Base-by-base conservation (phyloP, 2,329 filamentous ascomycete species). In the Penicillium sp. region DNA sequence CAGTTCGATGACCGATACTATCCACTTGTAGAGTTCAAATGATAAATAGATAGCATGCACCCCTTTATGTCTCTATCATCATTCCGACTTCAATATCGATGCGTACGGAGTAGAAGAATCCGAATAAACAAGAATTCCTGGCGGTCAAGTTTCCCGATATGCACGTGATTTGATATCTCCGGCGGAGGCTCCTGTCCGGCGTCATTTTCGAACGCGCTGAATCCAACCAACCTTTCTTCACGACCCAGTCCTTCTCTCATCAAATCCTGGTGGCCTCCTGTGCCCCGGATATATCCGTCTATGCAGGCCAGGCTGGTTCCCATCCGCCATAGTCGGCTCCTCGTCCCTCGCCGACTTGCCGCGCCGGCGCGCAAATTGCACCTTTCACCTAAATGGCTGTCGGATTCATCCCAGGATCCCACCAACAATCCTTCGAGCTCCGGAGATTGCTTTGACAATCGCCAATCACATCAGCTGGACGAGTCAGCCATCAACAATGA, bases 271-370 rank as follows among this genome's bases (percentile, higher is more conserved):
- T 42, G 55, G 53, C 52, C 41, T 33, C 16, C 14, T 34, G 38
- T 45, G 50, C 51, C 55, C 52, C 53, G 55, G 54, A 61, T 62
- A 57, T 58, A 56, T 59, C 45, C 51, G 50, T 56, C 61, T 60
- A 66, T 68, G 57, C 62, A 53, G 43, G 52, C 48, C 48, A 52
- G 59, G 51, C 56, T 62, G 47, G 55, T 54, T 32, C 37, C 59
- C 42, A 56, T 51, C 39, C 60, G 56, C 52, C 60, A 61, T 35
- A 63, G 61, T 48, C 61, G 62, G 41, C 53, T 64, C 41, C 50
- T 64, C 45, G 60, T 60, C 37, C 60, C 52, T 45, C 62, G 61
- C 42, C 60, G 60, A 17, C 60, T 58, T 54, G 54, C 61, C 39
- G 52, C 50, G 31, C 44, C 47, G 29, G 30, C 54, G 30, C 61